Percentiles rank a stretch among this genome's conserved stretches.
Evolutionary conservation across 2,329 filamentous ascomycete genomes (phyloP).

Genomic region (Arthrobotrys musiformis): DNA sequence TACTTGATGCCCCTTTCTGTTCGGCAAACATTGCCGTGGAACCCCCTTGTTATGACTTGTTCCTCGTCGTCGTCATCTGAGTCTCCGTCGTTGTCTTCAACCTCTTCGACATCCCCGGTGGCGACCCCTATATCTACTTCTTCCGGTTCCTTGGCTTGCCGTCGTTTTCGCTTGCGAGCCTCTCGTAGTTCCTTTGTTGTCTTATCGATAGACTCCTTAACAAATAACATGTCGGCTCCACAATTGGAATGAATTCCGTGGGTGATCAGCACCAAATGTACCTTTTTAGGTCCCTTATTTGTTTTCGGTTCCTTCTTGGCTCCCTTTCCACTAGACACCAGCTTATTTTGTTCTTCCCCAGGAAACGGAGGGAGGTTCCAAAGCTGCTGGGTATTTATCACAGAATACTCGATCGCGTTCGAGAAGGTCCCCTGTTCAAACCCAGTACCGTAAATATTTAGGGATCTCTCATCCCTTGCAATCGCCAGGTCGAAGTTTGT

Average conservation of each 20-base stretch:
- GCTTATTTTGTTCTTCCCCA: conserved; percentile 65
- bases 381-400: conserved; percentile 87
- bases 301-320: conserved; percentile 51
- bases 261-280: conserved; percentile 91
- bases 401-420: conserved; percentile 77
- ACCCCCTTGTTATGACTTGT: conserved; percentile 88
- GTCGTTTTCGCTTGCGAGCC: conserved; percentile 64
- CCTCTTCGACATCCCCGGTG: conserved; percentile 55
- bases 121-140: conserved; percentile 35
- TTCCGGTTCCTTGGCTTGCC: conserved; percentile 66
- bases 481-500: conserved; percentile 89
- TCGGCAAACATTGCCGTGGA: conserved; percentile 85
- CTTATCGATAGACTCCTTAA: conserved; percentile 96
- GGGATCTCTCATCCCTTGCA: conserved; percentile 83
- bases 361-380: conserved; percentile 94
- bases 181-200: conserved; percentile 80
- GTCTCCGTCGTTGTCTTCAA: conserved; percentile 31
- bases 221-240: conserved; percentile 92
- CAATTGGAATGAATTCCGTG: conserved; percentile 96
- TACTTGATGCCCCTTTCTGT: conserved; percentile 98
- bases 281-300: conserved; percentile 74
- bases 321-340: conserved; percentile 33
- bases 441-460: conserved; percentile 62
- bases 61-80: conserved; percentile 74
- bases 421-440: conserved; percentile 69